Evolutionary conservation across 2,329 filamentous ascomycete species (phyloP).

Genomic region (Talaromyces sp.): DNA sequence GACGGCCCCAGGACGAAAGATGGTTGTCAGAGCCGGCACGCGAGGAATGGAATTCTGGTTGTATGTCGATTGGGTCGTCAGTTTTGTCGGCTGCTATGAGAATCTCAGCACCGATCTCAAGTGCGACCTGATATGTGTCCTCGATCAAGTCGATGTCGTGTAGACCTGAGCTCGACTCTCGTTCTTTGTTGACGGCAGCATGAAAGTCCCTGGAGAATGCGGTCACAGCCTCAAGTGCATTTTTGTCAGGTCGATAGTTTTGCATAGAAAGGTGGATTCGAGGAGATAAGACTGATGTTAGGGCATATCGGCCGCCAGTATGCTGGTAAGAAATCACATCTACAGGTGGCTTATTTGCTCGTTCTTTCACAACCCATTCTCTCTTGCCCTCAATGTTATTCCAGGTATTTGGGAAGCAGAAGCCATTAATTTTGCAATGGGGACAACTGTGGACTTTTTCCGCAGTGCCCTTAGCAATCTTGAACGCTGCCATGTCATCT

Average conservation of each 20-base stretch:
- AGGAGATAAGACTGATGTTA: background rate
- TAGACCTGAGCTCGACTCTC: background rate
- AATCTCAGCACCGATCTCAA: background rate
- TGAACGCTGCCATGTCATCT: constrained; percentile 2
- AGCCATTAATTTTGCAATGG: background rate
- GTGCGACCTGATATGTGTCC: constrained; percentile 5
- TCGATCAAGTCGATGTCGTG: constrained; percentile 2
- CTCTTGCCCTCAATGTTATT: background rate
- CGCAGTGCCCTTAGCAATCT: background rate
- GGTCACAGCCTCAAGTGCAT: background rate
- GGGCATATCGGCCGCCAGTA: background rate
- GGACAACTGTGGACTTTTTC: background rate
- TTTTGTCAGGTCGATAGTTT: background rate
- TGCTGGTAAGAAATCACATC: background rate
- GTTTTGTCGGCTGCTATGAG: background rate
- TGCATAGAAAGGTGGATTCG: background rate
- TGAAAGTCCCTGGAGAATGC: background rate
- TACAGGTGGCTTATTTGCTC: background rate
- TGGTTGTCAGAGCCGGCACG: background rate
- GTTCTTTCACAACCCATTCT: background rate
- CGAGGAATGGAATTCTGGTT: constrained; percentile 4
- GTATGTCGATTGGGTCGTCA: background rate
- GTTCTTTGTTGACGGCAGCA: constrained; percentile 2
- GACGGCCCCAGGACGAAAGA: background rate
- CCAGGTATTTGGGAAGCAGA: background rate